Evolutionary conservation across 805 yeast genomes (phyloP), one percentile per base, ranked within the genome.

Genomic region (Candida jianshihensis): DNA sequence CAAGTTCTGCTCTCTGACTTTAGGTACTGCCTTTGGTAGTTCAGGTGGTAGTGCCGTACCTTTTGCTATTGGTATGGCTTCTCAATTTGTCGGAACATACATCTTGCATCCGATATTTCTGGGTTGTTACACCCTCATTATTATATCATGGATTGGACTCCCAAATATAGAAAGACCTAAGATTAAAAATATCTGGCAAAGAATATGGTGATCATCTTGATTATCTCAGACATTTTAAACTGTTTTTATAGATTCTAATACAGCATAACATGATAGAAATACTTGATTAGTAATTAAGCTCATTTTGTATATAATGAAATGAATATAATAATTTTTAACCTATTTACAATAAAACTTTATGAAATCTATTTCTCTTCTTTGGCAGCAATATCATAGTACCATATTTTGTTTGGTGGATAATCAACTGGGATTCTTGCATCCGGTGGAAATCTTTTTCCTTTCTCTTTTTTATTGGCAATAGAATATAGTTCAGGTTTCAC

Each of bases 391-490:
- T 77, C 73, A 50, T 73, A 73, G 38, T 78, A 76, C 97, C 97
- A 89, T 15, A 83, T 68, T 41, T 72, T 70, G 51, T 74, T 76
- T 15, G 97, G 83, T 12, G 98, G 98, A 42, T 68, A 85, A 38
- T 88, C 90, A 1, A 95, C 82, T 16, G 98, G 98, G 9, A 85
- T 77, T 53, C 92, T 76, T 57, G 86, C 57, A 53, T 90, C 96
- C 49, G 84, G 62, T 5, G 95, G 90, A 58, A 85, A 88, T 50
- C 87, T 66, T 40, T 68, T 67, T 35, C 68, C 68, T 30, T 59
- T 58, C 46, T 81, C 81, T 34, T 65, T 61, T 21, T 58, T 57
- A 48, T 75, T 79, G 10, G 96, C 94, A 22, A 65, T 66, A 36
- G 67, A 71, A 48, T 67, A 88, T 35, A 90, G 63, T 32, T 61